These are phyloP conservation scores for Rheum nobile DNA, from an alignment of 148 eudicot genomes.

Conservation along the genomic window DNA sequence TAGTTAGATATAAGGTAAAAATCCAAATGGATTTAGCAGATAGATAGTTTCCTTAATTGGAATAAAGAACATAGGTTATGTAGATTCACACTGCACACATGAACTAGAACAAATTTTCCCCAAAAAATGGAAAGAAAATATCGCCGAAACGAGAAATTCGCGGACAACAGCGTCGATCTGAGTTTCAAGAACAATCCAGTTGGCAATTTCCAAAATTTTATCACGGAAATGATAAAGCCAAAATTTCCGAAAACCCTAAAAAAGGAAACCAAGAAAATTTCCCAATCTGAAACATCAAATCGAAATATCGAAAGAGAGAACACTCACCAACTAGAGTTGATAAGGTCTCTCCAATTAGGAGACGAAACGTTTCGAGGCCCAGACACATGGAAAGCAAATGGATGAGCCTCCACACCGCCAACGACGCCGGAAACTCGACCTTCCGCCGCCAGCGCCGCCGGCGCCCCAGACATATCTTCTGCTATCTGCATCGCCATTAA, in stretches of 20 bases:
- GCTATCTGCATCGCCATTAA: constrained; percentile 6
- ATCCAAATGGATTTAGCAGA: neutral
- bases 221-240: neutral
- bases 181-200: neutral
- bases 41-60: neutral
- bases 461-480: constrained; percentile 3
- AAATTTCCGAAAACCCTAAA: neutral
- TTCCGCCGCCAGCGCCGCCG: neutral
- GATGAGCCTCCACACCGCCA: constrained; percentile 28
- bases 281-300: neutral
- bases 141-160: neutral
- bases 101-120: neutral
- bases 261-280: neutral
- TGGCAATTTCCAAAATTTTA: neutral
- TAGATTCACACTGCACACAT: neutral
- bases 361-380: constrained; percentile 69
- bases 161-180: neutral
- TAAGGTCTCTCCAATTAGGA: constrained; percentile 65
- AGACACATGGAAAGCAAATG: constrained; percentile 57
- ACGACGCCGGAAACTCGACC: neutral
- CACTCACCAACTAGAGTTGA: constrained; percentile 56
- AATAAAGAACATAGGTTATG: neutral
- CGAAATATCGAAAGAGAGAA: neutral
- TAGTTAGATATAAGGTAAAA: neutral
- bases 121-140: neutral